phyloP scores from a whole-genome alignment of 441 rosid genomes.

The Pelargonium citronellum region DNA sequence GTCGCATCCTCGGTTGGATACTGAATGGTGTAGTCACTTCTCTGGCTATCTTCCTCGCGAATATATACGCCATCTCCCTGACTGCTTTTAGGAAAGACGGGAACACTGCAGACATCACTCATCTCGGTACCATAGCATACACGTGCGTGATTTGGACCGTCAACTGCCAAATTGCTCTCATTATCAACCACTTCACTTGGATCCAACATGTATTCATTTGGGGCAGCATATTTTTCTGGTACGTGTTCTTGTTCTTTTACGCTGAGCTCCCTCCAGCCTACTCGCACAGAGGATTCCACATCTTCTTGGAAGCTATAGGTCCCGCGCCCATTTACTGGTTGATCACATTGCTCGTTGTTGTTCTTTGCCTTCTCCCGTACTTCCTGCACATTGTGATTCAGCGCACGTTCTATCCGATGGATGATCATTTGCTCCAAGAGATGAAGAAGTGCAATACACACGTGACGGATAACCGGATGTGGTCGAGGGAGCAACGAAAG shows the following conservation, averaged over 20 bases:
- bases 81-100: slow-evolving; percentile 37
- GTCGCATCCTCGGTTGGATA: slow-evolving; percentile 57
- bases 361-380: slow-evolving; percentile 45
- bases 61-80: slow-evolving; percentile 29
- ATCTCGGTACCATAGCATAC: slow-evolving; percentile 42
- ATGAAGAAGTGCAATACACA: slow-evolving; percentile 47
- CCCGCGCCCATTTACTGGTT: slow-evolving; percentile 47
- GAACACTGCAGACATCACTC: slow-evolving; percentile 37
- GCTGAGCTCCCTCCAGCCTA: slow-evolving; percentile 42
- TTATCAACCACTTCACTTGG: slow-evolving; percentile 65
- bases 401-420: slow-evolving; percentile 48
- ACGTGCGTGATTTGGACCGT: slow-evolving; percentile 61
- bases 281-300: slow-evolving; percentile 32
- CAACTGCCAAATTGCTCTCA: slow-evolving; percentile 58
- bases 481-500: slow-evolving; percentile 48
- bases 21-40: slow-evolving; percentile 44
- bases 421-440: slow-evolving; percentile 64
- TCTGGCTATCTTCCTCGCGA: slow-evolving; percentile 39
- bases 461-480: slow-evolving; percentile 39
- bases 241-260: slow-evolving; percentile 44
- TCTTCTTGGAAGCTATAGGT: slow-evolving; percentile 43
- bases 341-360: slow-evolving; percentile 34
- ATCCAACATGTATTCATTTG: slow-evolving; percentile 64
- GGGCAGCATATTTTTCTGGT: slow-evolving; percentile 65
- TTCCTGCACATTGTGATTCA: slow-evolving; percentile 39